Conservation (phyloP, 2,329 filamentous ascomycete genomes). For the Clarireedia hainanense region DNA sequence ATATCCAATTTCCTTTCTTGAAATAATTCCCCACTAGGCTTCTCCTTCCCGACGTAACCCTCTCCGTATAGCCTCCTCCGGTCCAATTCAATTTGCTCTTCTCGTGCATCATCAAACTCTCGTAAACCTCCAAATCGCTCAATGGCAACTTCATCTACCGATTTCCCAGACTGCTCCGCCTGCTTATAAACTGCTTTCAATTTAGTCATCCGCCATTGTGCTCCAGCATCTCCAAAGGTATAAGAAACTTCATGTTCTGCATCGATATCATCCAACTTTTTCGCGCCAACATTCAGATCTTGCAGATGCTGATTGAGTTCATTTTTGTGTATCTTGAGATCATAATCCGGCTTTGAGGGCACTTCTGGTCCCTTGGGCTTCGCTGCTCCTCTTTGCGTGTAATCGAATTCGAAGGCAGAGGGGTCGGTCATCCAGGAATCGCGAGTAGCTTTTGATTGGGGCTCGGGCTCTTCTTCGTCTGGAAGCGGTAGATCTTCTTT, state of each 20-base stretch:
- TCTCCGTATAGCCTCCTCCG: slow-evolving; percentile 74
- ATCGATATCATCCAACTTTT: slow-evolving; percentile 42
- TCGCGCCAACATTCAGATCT: slow-evolving; percentile 45
- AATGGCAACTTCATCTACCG: slow-evolving; percentile 73
- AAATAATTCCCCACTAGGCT: slow-evolving; percentile 80
- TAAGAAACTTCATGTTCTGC: slow-evolving; percentile 63
- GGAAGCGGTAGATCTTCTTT: slow-evolving; percentile 45
- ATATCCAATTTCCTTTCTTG: slow-evolving; percentile 62
- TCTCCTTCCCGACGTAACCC: slow-evolving; percentile 77
- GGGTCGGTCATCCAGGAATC: slow-evolving; percentile 96
- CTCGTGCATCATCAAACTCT: slow-evolving; percentile 85
- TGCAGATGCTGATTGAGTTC: slow-evolving; percentile 72
- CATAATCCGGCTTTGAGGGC: slow-evolving; percentile 26
- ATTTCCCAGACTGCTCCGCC: slow-evolving; percentile 63
- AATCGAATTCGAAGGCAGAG: slow-evolving; percentile 75
- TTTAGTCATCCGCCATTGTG: slow-evolving; percentile 95
- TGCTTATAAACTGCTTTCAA: slow-evolving; percentile 76
- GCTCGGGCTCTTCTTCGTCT: slow-evolving; percentile 38
- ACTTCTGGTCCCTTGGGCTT: slow-evolving; percentile 40
- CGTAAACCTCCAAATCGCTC: slow-evolving; percentile 75
- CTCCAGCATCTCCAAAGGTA: slow-evolving; percentile 80
- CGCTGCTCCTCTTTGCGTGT: slow-evolving; percentile 54
- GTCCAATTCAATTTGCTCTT: slow-evolving; percentile 88
- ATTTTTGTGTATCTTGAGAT: slow-evolving; percentile 54
- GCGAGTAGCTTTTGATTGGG: slow-evolving; percentile 39